Evolutionary conservation across 2,329 filamentous ascomycete species (phyloP).

Genomic region (Sarocladium kiliense): DNA sequence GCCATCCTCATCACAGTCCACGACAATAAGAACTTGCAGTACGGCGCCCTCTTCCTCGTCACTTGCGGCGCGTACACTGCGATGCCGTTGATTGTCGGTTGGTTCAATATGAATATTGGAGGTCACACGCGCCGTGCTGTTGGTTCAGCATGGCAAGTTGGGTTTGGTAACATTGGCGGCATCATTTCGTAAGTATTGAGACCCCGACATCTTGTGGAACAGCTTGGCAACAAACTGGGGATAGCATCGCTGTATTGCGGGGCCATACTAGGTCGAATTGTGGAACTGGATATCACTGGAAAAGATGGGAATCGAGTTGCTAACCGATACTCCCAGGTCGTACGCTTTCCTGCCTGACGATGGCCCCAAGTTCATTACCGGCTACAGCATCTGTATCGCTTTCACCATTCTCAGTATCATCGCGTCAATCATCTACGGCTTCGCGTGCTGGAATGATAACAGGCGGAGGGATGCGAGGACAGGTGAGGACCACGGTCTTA

Average conservation of each 20-base stretch:
- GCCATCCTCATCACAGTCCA: conserved; percentile 69
- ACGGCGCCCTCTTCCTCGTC: conserved; percentile 76
- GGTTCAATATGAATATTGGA: conserved; percentile 76
- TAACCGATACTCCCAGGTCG: conserved; percentile 30
- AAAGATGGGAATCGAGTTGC: background rate
- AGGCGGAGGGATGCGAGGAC: conserved; percentile 47
- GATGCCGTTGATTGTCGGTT: conserved; percentile 84
- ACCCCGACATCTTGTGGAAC: too few species aligned
- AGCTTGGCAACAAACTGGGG: too few species aligned
- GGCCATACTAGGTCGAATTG: too few species aligned
- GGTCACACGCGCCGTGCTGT: conserved; percentile 67
- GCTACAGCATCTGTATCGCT: conserved; percentile 71
- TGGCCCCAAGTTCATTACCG: conserved; percentile 62
- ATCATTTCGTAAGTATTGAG: conserved; percentile 51
- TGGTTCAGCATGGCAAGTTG: conserved; percentile 71
- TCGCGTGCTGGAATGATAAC: conserved; percentile 57
- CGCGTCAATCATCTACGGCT: conserved; percentile 55
- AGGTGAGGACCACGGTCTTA: conserved; percentile 36
- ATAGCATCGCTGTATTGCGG: too few species aligned
- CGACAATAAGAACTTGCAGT: conserved; percentile 61
- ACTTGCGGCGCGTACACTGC: conserved; percentile 76
- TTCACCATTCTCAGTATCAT: conserved; percentile 66
- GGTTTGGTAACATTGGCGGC: conserved; percentile 74
- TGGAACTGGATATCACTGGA: too few species aligned
- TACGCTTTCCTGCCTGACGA: conserved; percentile 65